These are phyloP conservation scores for Thelephora aurantiotincta DNA, from an alignment of 768 basidiomycete genomes.

Conservation along the genomic window DNA sequence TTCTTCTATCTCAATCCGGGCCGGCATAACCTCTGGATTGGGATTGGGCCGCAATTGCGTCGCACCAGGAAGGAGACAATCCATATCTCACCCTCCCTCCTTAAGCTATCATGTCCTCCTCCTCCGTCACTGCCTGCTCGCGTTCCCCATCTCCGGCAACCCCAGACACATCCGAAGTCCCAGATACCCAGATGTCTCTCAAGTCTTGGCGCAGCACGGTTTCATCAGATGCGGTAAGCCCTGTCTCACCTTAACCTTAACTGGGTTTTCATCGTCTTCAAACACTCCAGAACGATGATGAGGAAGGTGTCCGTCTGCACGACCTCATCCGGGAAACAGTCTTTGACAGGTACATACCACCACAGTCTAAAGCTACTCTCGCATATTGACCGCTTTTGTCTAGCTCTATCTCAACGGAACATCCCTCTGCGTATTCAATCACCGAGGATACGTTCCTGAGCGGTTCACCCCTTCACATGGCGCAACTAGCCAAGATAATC, in stretches of 20 bases:
- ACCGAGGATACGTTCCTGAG: background rate
- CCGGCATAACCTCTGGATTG: too few relatives aligned
- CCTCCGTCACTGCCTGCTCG: conserved; percentile 41
- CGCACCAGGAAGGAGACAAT: too few relatives aligned
- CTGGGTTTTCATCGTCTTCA: conserved; percentile 16
- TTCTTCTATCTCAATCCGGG: too few relatives aligned
- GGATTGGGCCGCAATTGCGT: too few relatives aligned
- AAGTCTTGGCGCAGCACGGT: conserved; percentile 45
- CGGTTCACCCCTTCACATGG: background rate
- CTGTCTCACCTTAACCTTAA: too few relatives aligned
- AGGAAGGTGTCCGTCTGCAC: conserved; percentile 50
- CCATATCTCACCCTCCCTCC: conserved; percentile 1
- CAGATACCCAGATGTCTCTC: conserved; percentile 38
- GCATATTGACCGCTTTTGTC: background rate
- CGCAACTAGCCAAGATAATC: background rate
- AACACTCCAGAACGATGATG: conserved; percentile 32
- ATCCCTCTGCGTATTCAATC: background rate
- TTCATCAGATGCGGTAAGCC: conserved; percentile 15
- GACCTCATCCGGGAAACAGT: conserved; percentile 63
- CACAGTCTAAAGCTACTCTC: conserved; percentile 14
- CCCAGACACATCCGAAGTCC: conserved; percentile 46
- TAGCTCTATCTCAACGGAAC: background rate
- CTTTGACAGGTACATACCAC: conserved; percentile 70
- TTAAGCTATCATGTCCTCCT: conserved; percentile 36
- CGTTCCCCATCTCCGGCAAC: conserved; percentile 63